Conservation (phyloP, 306 rosid genomes). For the Abrus precatorius region DNA sequence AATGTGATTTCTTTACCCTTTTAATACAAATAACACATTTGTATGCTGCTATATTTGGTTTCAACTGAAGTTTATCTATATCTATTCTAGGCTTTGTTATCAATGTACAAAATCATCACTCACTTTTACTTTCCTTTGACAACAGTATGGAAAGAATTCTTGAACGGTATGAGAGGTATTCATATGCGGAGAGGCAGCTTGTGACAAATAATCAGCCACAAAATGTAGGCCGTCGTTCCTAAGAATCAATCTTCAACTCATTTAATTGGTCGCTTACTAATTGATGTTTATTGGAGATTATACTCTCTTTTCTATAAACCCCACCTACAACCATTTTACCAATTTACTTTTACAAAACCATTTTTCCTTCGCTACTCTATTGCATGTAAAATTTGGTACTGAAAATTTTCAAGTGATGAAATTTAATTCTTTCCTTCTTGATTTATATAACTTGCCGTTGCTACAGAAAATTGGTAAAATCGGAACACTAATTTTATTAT, state of each 20-base stretch:
- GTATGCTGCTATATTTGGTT: neutral
- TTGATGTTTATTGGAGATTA: neutral
- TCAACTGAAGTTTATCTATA: neutral
- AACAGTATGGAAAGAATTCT: conserved; percentile 85
- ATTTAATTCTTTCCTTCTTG: neutral
- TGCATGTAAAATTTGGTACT: too few species aligned
- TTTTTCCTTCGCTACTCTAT: too few species aligned
- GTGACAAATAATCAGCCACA: conserved; percentile 55
- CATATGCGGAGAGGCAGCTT: conserved; percentile 73
- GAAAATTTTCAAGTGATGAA: neutral
- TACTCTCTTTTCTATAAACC: neutral
- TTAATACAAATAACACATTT: neutral
- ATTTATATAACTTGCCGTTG: neutral
- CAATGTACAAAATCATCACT: neutral
- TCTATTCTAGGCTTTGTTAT: neutral
- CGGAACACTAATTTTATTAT: conserved; percentile 8
- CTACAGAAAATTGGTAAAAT: neutral
- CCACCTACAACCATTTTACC: neutral
- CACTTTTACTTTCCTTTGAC: neutral
- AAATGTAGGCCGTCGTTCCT: conserved; percentile 50
- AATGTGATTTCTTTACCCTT: neutral
- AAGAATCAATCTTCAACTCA: neutral
- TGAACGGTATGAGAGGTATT: conserved; percentile 84
- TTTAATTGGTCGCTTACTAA: neutral
- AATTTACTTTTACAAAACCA: neutral